phyloP scores from a whole-genome alignment of 2,329 filamentous ascomycete species.

The Aphanoascus verrucosus region DNA sequence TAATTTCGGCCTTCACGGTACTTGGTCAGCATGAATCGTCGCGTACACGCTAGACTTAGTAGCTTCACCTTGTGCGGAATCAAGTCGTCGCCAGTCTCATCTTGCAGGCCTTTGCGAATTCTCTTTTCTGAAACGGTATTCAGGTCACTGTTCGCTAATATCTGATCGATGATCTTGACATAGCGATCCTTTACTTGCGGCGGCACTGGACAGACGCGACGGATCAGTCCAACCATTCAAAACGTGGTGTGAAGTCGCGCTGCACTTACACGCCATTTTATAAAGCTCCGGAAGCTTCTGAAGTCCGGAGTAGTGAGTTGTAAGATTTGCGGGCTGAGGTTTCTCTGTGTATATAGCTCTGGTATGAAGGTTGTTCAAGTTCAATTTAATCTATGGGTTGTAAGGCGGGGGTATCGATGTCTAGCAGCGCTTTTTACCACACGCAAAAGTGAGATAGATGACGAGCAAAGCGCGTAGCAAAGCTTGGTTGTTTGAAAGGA shows the following conservation, averaged over 20 bases:
- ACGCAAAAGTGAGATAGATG: not conserved
- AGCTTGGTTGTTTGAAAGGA: not conserved
- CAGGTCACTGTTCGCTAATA: conserved; percentile 50
- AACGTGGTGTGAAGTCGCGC: not conserved
- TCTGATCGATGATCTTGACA: conserved; percentile 51
- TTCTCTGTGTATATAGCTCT: not conserved
- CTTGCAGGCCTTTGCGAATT: conserved; percentile 54
- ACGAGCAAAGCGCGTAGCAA: not conserved
- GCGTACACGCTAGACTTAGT: not conserved
- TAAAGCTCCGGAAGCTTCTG: not conserved
- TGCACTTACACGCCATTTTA: conserved; percentile 15
- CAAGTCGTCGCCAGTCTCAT: conserved; percentile 50
- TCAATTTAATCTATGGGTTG: not conserved
- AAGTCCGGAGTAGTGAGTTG: not conserved
- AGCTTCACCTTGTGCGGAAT: conserved; percentile 49
- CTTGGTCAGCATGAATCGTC: not conserved
- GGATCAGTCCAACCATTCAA: not conserved
- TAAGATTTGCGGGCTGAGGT: not conserved
- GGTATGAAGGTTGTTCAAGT: not conserved
- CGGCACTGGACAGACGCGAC: conserved; percentile 33
- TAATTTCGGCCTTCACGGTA: conserved; percentile 51
- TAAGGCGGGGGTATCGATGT: not conserved
- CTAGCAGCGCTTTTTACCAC: not conserved
- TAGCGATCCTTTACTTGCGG: conserved; percentile 42
- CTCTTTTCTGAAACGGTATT: conserved; percentile 55